Percentiles rank a stretch among this genome's conserved stretches.
Evolutionary conservation across 2,329 filamentous ascomycete genomes (phyloP).

Genomic region (Xylariales sp.): DNA sequence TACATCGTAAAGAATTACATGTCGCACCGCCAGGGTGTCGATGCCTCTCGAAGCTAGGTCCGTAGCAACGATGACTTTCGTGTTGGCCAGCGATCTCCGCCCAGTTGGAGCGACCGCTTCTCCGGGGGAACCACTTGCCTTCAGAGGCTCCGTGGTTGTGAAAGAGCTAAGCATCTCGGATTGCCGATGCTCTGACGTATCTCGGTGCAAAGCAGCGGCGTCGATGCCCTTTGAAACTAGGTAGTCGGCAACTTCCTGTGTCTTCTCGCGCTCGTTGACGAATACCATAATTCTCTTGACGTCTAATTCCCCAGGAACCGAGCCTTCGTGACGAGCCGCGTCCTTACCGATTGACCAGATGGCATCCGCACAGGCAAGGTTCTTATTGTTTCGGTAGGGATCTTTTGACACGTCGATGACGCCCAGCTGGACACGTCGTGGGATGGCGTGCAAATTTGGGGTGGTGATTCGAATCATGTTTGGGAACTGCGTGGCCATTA

Average conservation of each 20-base stretch:
- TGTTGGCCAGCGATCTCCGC: constrained; percentile 61
- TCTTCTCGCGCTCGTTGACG: constrained; percentile 92
- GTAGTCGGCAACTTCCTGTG: constrained; percentile 74
- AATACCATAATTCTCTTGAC: constrained; percentile 90
- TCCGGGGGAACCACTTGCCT: constrained; percentile 9
- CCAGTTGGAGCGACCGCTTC: constrained; percentile 15
- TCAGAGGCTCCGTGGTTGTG: constrained; percentile 46
- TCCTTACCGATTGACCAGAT: constrained; percentile 92
- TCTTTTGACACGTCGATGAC: constrained; percentile 88
- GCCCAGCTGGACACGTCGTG: constrained; percentile 86
- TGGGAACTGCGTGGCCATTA: constrained; percentile 77
- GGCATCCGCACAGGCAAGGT: constrained; percentile 87
- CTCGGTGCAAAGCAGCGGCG: constrained; percentile 78
- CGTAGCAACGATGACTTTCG: constrained; percentile 89
- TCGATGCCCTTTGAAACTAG: constrained; percentile 83
- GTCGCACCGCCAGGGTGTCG: constrained; percentile 84
- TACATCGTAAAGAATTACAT: constrained; percentile 95
- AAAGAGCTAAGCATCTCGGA: constrained; percentile 75
- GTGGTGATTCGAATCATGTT: constrained; percentile 83
- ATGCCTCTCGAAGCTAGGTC: constrained; percentile 91
- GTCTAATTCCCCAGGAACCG: constrained; percentile 52
- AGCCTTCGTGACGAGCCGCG: constrained; percentile 52
- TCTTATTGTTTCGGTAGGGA: constrained; percentile 91
- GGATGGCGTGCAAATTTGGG: constrained; percentile 93
- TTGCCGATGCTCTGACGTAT: constrained; percentile 74